Evolutionary conservation across 2,329 filamentous ascomycete genomes (phyloP).

Genomic region (Beauveria caledonica): DNA sequence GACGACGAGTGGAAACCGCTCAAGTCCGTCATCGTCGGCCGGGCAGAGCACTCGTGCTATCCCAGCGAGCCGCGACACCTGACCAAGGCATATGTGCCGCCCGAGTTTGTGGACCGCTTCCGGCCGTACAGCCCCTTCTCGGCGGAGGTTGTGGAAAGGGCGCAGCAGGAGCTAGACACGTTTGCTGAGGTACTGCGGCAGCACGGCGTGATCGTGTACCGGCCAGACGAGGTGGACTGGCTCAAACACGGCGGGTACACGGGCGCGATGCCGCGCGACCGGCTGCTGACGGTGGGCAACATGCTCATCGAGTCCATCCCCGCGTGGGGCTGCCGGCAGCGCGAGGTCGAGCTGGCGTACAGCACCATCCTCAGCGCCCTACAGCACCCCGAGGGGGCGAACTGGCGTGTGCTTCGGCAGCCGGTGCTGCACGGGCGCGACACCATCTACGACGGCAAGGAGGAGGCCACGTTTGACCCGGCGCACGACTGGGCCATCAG

Average conservation of each 20-base stretch:
- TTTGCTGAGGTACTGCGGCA: constrained; percentile 17
- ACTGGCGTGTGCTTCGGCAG: background rate
- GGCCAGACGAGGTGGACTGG: constrained; percentile 18
- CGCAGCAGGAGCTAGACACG: constrained; percentile 18
- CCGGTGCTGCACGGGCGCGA: background rate
- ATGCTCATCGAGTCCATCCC: constrained; percentile 24
- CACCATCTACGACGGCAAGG: constrained; percentile 1
- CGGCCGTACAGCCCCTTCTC: constrained; percentile 17
- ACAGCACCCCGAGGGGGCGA: background rate
- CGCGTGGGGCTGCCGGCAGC: constrained; percentile 21
- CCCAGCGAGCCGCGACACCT: constrained; percentile 18
- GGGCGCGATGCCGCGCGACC: constrained; percentile 26
- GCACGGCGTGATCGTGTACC: constrained; percentile 19
- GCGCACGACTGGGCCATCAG: background rate
- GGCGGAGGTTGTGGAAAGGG: constrained; percentile 16
- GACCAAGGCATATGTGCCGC: constrained; percentile 17
- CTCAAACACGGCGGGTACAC: constrained; percentile 22
- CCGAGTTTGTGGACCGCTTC: constrained; percentile 12
- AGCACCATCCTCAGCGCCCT: constrained; percentile 5
- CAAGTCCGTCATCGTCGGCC: constrained; percentile 20
- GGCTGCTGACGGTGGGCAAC: constrained; percentile 24
- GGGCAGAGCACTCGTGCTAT: constrained; percentile 19
- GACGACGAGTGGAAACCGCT: constrained; percentile 22
- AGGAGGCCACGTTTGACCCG: background rate
- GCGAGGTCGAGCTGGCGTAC: constrained; percentile 18